These are phyloP conservation scores for Penicillium bovifimosum DNA, from an alignment of 495 filamentous ascomycete genomes.

Conservation along the genomic window DNA sequence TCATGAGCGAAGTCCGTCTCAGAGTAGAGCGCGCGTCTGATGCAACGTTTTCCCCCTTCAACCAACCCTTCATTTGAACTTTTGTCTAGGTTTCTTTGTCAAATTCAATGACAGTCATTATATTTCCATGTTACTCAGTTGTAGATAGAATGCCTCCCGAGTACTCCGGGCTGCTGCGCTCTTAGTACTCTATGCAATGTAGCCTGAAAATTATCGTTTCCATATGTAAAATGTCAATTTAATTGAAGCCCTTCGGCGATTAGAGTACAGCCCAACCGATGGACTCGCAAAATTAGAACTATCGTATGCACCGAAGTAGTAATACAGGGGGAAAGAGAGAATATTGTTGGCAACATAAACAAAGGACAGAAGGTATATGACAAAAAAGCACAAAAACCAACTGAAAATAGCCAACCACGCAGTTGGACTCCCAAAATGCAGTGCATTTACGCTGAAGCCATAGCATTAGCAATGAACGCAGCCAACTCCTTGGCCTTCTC, in stretches of 20 bases:
- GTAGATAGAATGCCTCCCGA: not conserved
- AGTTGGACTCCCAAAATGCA: not conserved
- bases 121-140: not conserved
- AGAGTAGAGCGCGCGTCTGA: not conserved
- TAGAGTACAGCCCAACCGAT: not conserved
- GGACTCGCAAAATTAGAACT: conserved; percentile 2
- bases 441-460: conserved; percentile 15
- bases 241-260: not conserved
- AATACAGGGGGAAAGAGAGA: conserved; percentile 5
- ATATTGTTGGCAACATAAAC: conserved; percentile 1
- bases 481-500: conserved; percentile 35
- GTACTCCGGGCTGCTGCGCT: no score
- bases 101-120: not conserved
- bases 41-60: not conserved
- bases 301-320: conserved; percentile 6
- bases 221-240: not conserved
- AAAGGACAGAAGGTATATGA: not conserved
- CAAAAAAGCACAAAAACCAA: not conserved
- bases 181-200: no score
- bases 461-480: conserved; percentile 27
- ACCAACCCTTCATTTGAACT: no score
- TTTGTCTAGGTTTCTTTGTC: not conserved
- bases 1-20: conserved; percentile 8
- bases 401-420: not conserved
- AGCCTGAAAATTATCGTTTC: not conserved